phyloP scores from a whole-genome alignment of 352 stramenopile genomes.

The Pythium aphanidermatum region DNA sequence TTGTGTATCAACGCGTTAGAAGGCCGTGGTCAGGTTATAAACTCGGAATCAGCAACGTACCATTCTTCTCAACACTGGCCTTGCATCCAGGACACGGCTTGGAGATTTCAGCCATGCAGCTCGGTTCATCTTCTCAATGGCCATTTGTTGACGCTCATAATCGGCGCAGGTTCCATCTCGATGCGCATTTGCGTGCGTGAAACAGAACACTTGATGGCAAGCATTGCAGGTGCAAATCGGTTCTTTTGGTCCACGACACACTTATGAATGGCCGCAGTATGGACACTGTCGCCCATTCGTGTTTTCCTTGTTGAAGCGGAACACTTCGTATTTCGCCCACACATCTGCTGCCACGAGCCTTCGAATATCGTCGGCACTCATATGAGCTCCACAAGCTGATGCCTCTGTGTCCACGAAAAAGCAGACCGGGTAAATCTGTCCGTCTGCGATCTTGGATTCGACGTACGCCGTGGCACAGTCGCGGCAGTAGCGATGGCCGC shows the following conservation, averaged over 20 bases:
- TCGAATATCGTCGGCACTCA: not conserved
- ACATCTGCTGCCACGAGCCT: not conserved
- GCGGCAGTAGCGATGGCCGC: conserved; percentile 53
- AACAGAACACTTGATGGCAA: not conserved
- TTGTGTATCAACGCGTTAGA: too few relatives aligned
- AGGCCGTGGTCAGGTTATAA: too few relatives aligned
- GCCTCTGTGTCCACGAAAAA: too few relatives aligned
- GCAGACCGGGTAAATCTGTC: conserved; percentile 64
- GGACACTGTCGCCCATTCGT: conserved; percentile 8
- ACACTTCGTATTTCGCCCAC: not conserved
- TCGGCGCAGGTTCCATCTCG: conserved; percentile 2
- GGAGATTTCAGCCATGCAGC: too few relatives aligned
- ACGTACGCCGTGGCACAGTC: conserved; percentile 53
- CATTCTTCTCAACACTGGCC: conserved; percentile 16
- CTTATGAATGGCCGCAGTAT: conserved; percentile 5
- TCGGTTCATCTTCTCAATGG: too few relatives aligned
- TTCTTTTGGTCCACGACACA: too few relatives aligned
- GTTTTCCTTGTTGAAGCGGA: conserved; percentile 10
- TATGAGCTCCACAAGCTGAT: not conserved
- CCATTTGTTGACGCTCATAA: conserved; percentile 9
- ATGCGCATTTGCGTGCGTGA: not conserved
- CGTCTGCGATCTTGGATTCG: conserved; percentile 63
- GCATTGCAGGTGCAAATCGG: too few relatives aligned
- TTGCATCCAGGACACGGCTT: conserved; percentile 9
- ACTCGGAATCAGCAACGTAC: too few relatives aligned